These are phyloP conservation scores for Hordeum vulgare DNA, from an alignment of 176 grass and related monocot genomes.

Conservation along the genomic window DNA sequence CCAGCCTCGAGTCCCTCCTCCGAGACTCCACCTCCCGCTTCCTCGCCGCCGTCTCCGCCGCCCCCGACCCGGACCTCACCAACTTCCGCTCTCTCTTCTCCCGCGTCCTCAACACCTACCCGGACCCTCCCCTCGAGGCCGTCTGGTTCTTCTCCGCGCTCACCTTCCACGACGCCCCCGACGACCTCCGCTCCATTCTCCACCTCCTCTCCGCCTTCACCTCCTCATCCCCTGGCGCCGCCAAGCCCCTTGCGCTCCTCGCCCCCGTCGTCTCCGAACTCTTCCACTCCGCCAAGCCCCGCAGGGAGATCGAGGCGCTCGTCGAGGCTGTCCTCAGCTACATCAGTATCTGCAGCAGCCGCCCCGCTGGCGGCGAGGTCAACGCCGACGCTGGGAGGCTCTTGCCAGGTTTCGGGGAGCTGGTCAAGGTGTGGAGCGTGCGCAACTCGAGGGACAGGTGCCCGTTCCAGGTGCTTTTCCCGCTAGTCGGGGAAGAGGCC, in stretches of 20 bases:
- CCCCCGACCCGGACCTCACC: conserved; percentile 65
- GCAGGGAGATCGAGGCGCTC: conserved; percentile 57
- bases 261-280: conserved; percentile 81
- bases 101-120: conserved; percentile 54
- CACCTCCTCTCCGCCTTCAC: conserved; percentile 68
- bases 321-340: conserved; percentile 74
- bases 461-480: conserved; percentile 67
- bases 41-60: conserved; percentile 59
- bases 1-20: conserved; percentile 68
- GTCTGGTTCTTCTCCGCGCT: conserved; percentile 94
- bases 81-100: conserved; percentile 78
- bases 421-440: conserved; percentile 86
- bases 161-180: conserved; percentile 67
- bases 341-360: conserved; percentile 81
- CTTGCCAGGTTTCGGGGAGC: conserved; percentile 66
- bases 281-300: conserved; percentile 59
- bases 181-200: conserved; percentile 60
- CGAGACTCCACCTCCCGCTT: conserved; percentile 76
- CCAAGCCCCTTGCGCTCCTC: conserved; percentile 80
- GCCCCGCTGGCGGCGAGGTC: not conserved
- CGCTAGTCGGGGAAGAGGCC: conserved; percentile 61
- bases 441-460: conserved; percentile 42
- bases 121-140: conserved; percentile 77
- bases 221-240: conserved; percentile 34
- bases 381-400: conserved; percentile 16